Percentiles rank a stretch among this genome's conserved stretches.
These are phyloP conservation scores for Artemisia argyi DNA, from an alignment of 129 eudicot species.

Conservation along the genomic window DNA sequence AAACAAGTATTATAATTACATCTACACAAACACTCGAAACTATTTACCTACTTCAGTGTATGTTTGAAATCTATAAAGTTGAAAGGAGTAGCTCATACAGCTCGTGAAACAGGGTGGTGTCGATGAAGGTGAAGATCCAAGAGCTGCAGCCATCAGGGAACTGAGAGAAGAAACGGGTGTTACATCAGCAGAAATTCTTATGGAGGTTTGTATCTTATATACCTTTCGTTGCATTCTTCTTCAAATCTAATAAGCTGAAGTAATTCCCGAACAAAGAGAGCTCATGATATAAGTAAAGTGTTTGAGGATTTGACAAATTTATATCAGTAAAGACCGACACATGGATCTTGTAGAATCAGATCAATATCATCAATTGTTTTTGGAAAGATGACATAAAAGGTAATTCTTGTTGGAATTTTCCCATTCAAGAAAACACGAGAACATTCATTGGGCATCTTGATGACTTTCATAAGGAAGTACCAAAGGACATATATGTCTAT, in stretches of 20 bases:
- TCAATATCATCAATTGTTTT: too few species aligned
- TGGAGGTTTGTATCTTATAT: constrained; percentile 60
- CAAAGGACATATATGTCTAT: too few species aligned
- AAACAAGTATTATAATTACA: constrained; percentile 1
- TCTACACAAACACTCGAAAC: background rate
- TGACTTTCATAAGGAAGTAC: too few species aligned
- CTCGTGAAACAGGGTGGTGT: constrained; percentile 72
- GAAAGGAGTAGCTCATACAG: background rate
- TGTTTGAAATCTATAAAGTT: background rate
- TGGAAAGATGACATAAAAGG: too few species aligned
- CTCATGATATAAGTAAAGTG: too few species aligned
- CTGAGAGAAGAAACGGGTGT: constrained; percentile 97
- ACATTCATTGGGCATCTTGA: too few species aligned
- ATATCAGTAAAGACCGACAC: too few species aligned
- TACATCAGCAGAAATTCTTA: constrained; percentile 81
- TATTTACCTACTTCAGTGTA: background rate
- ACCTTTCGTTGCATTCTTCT: constrained; percentile 7
- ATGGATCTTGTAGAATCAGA: too few species aligned
- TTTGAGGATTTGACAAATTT: too few species aligned
- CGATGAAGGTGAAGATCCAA: constrained; percentile 93
- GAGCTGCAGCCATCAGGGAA: constrained; percentile 89
- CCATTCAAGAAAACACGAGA: too few species aligned
- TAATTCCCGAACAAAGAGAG: too few species aligned
- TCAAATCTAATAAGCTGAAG: background rate
- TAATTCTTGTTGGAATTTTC: too few species aligned